Percentiles rank a stretch among this genome's conserved stretches.
Evolutionary conservation across 2,329 filamentous ascomycete genomes (phyloP).

Genomic region (Pyrenochaeta sp.): DNA sequence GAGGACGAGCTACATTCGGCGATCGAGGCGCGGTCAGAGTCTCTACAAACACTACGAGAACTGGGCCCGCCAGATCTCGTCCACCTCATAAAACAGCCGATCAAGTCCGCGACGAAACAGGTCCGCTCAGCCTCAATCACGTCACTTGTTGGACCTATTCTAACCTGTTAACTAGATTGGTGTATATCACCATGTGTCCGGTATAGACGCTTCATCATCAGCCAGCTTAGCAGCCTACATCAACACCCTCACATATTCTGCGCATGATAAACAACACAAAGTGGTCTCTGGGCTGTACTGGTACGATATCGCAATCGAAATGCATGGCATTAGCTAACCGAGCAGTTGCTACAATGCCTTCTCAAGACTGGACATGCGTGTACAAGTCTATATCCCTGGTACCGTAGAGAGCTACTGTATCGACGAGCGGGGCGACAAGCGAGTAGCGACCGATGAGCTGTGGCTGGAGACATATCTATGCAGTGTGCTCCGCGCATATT

Average conservation of each 20-base stretch:
- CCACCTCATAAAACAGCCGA: conserved; percentile 83
- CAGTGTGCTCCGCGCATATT: conserved; percentile 91
- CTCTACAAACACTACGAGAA: conserved; percentile 84
- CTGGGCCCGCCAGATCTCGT: conserved; percentile 95
- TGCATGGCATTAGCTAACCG: conserved; percentile 37
- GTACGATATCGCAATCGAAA: conserved; percentile 57
- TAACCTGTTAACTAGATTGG: conserved; percentile 68
- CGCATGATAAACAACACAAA: conserved; percentile 84
- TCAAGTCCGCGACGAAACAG: conserved; percentile 66
- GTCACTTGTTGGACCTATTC: conserved; percentile 10
- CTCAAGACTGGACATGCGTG: conserved; percentile 96
- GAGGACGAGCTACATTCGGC: conserved; percentile 93
- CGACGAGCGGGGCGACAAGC: conserved; percentile 94
- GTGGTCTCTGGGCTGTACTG: conserved; percentile 95
- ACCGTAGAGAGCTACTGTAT: conserved; percentile 97
- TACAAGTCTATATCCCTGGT: conserved; percentile 95
- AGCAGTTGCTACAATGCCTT: conserved; percentile 96
- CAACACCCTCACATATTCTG: conserved; percentile 93
- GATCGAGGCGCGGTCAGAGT: conserved; percentile 91
- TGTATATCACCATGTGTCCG: conserved; percentile 97
- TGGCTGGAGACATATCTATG: conserved; percentile 99
- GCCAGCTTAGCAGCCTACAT: conserved; percentile 97
- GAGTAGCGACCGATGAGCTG: conserved; percentile 88
- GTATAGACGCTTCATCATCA: conserved; percentile 95
- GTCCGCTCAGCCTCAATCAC: conserved; percentile 47